Base-by-base conservation (phyloP, 768 basidiomycete genomes). In the Leucocoprinus leucothites region DNA sequence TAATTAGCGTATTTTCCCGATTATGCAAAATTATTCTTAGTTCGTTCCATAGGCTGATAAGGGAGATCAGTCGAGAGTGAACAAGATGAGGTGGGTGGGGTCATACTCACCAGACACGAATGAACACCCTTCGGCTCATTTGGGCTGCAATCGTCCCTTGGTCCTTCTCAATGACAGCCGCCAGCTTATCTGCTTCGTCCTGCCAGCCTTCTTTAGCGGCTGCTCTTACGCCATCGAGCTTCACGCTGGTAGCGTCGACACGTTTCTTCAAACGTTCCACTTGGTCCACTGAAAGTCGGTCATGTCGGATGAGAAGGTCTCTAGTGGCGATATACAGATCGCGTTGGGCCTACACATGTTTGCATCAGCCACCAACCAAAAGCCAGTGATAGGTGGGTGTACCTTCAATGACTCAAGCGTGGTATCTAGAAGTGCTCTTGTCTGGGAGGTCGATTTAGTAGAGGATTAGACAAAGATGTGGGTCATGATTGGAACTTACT, bases 21-120 rank as follows among this genome's bases (percentile, higher is more conserved):
- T 95, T 94, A 69, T 97, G 94, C 43, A 96, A 73, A 35, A 98
- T 87, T 16, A 94, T 90, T 21, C 91, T 85, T n/a, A 96, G 77
- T 68, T 98, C 94, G 63, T 96, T 91, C 94, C 94, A 98, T 81
- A 97, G 82, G 60, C 94, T 94, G 61, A 26, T 31, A 52, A 31
- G 31, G 11, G 16, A 51, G 6, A 47, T 16, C 7, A 26, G 35
- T 43, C 34, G 51, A 58, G 2, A 57, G 34, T 62, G 57, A 57
- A 43, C 36, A 40, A 48, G 53, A 18, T 35, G 26, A 45, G 54
- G 41, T 25, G 16, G 22, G 9, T 19, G 40, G 22, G 51, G 42
- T 9, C 42, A 18, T 3, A 67, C 84, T 64, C 64, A 94, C 91
- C 86, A 91, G 53, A 89, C 87, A 51, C 91, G 85, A 56, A 96